phyloP scores from a whole-genome alignment of 1,284 basidiomycete genomes.

The Cryptococcus sp. region DNA sequence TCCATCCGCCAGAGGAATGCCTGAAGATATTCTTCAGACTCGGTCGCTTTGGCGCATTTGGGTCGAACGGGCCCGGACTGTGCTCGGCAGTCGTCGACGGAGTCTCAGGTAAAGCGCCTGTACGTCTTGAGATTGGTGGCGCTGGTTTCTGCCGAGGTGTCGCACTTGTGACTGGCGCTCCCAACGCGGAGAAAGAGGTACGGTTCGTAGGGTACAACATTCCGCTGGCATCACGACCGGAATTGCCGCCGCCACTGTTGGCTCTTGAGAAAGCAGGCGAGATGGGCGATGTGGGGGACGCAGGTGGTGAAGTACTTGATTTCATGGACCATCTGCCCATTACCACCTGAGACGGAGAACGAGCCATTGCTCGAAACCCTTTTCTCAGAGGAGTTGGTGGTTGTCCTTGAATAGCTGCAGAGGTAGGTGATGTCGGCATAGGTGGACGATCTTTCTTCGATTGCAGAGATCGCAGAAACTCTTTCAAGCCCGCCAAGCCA shows the following conservation, averaged over 20 bases:
- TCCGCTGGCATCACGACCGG: not conserved
- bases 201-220: slow-evolving; percentile 15
- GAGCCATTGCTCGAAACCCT: no score
- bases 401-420: no score
- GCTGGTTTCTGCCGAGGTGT: slow-evolving; percentile 4
- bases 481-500: slow-evolving; percentile 46
- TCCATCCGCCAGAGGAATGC: slow-evolving; percentile 45
- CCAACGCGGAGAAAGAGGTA: slow-evolving; percentile 24
- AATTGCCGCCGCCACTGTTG: not conserved
- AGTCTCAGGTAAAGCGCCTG: no score
- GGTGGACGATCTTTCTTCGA: slow-evolving; percentile 6
- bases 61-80: not conserved
- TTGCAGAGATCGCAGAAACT: slow-evolving; percentile 41
- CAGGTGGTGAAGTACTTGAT: slow-evolving; percentile 13
- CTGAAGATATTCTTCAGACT: slow-evolving; percentile 44
- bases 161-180: slow-evolving; percentile 3
- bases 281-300: slow-evolving; percentile 16
- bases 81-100: no score
- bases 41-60: slow-evolving; percentile 29
- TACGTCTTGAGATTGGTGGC: no score
- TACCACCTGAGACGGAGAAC: no score
- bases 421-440: no score
- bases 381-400: slow-evolving; percentile 4
- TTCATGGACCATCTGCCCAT: not conserved
- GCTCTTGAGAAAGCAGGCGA: slow-evolving; percentile 6